A percentile compares a stretch with the other conserved stretches of the same genome.
Evolutionary conservation across 1,139 yeast genomes (phyloP).

Genomic region (Saccharomyces hybrid): DNA sequence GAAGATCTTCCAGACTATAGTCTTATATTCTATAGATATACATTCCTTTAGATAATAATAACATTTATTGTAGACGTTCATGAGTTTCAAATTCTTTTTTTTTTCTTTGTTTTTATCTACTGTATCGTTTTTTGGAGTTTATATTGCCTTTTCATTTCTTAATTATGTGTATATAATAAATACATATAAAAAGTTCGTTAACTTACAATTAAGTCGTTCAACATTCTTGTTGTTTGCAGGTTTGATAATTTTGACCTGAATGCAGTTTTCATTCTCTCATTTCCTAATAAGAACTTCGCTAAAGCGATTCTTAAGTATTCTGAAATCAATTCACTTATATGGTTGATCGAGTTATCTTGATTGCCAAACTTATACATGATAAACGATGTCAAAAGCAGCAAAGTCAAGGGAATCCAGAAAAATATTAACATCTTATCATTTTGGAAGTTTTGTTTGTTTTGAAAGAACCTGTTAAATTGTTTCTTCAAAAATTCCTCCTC

Average conservation of each 20-base stretch:
- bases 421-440: slow-evolving; percentile 82
- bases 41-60: background rate
- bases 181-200: slow-evolving; percentile 2
- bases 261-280: slow-evolving; percentile 55
- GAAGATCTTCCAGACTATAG: slow-evolving; percentile 36
- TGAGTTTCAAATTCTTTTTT: background rate
- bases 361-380: slow-evolving; percentile 48
- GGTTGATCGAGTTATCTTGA: slow-evolving; percentile 21
- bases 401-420: slow-evolving; percentile 76
- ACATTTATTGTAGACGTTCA: background rate
- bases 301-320: slow-evolving; percentile 44
- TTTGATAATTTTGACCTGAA: slow-evolving; percentile 33
- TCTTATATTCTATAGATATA: background rate
- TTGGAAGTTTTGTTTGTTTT: slow-evolving; percentile 58
- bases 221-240: slow-evolving; percentile 21
- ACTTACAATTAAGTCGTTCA: slow-evolving; percentile 16
- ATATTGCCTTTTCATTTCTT: background rate
- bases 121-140: background rate
- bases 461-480: slow-evolving; percentile 47
- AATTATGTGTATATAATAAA: background rate
- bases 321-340: slow-evolving; percentile 34
- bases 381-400: slow-evolving; percentile 46
- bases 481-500: slow-evolving; percentile 47
- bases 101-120: background rate
- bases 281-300: slow-evolving; percentile 60